Base-by-base conservation (phyloP, 179 eudicot genomes). In the Beta macrorhiza region DNA sequence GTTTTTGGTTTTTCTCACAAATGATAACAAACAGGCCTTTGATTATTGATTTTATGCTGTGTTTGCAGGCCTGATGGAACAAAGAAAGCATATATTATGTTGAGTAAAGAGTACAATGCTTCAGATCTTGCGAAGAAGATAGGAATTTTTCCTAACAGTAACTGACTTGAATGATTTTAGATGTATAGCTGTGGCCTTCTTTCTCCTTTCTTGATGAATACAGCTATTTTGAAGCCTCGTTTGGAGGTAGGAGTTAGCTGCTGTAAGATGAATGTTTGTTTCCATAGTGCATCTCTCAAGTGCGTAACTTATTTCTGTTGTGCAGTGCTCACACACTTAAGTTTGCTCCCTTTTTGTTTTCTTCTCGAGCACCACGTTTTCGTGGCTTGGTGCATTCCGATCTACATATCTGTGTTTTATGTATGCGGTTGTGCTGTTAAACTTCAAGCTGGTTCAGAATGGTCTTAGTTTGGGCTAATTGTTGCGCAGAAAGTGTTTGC, bases 11-110 rank as follows among this genome's bases (percentile, higher is more conserved):
- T 6, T 49, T 6, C 53, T 49, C 11, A 0, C 9, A 7, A 49
- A 49, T 49, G 53, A 49, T 49, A 0, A 49, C 53, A 49, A 49
- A 49, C 9, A 49, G 11, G 53, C 2, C 29, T 55, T 80, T 10
- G 17, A 22, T 61, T 32, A 19, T 47, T 15, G 16, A 44, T 32
- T 53, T 4, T 13, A 17, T 37, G 45, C 76, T 56, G 58, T 63
- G 53, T 79, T 56, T 42, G 63, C 80, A 85, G 87, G 83, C 83
- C 87, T 20, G 83, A 85, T 72, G 87, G 87, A 49, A 82, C 87
- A 10, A 85, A 85, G 75, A 85, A 85, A 45, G 87, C 87, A 49
- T 81, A 79, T 58, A 73, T 85, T 16, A 82, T 82, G 87, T 52
- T 85, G 76, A 67, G 47, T 68, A 85, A 58, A 69, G 85, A 85